These are phyloP conservation scores for Onygenales sp. DNA, from an alignment of 2,329 filamentous ascomycete species.

Conservation along the genomic window DNA sequence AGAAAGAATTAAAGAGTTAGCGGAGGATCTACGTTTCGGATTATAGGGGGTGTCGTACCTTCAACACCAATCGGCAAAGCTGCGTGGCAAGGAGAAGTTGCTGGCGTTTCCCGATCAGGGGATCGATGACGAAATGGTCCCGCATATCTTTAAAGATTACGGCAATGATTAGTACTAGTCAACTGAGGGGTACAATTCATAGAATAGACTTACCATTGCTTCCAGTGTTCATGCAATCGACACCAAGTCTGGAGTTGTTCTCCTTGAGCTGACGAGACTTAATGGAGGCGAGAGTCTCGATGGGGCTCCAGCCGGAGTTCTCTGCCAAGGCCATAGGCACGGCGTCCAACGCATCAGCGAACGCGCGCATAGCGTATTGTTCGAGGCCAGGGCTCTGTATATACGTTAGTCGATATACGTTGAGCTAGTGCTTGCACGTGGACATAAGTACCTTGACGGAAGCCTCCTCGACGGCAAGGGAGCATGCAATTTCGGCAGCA, in stretches of 20 bases:
- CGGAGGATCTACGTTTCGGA: not conserved
- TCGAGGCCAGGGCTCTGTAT: conserved; percentile 78
- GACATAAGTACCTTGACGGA: conserved; percentile 57
- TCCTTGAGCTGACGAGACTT: conserved; percentile 96
- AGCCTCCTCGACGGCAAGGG: conserved; percentile 87
- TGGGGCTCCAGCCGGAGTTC: conserved; percentile 92
- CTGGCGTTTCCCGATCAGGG: conserved; percentile 94
- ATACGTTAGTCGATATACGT: not conserved
- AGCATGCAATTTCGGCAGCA: conserved; percentile 94
- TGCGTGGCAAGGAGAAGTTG: conserved; percentile 94
- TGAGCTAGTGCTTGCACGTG: not conserved
- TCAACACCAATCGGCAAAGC: conserved; percentile 94
- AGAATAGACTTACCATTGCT: conserved; percentile 58
- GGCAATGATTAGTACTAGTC: conserved; percentile 5
- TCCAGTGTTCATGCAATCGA: conserved; percentile 95
- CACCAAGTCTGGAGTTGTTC: conserved; percentile 68
- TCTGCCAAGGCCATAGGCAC: conserved; percentile 94
- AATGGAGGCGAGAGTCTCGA: conserved; percentile 86
- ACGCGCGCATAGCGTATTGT: conserved; percentile 98
- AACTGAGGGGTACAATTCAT: not conserved
- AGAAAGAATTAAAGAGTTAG: conserved; percentile 11
- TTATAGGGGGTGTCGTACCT: conserved; percentile 43
- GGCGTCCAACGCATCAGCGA: conserved; percentile 85
- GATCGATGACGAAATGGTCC: conserved; percentile 95
- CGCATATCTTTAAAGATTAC: conserved; percentile 64